phyloP scores from a whole-genome alignment of 257 asterid genomes.

The Cruciata laevipes region DNA sequence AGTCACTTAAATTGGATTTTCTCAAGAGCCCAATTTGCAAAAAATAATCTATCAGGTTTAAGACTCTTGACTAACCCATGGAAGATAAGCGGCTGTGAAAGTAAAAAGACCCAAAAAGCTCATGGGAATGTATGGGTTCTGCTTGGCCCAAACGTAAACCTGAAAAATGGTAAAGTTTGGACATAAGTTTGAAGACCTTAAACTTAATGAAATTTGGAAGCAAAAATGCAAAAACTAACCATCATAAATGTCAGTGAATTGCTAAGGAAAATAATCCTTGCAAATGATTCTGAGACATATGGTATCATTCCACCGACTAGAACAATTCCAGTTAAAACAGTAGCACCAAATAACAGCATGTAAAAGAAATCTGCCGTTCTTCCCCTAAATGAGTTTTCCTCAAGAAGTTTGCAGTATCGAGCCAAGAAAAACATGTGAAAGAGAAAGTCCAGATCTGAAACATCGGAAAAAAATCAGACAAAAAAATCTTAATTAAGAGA shows the following conservation, averaged over 20 bases:
- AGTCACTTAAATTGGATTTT: background rate
- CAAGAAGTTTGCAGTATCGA: conserved; percentile 98
- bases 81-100: conserved; percentile 97
- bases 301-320: conserved; percentile 97
- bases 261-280: conserved; percentile 94
- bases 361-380: conserved; percentile 97
- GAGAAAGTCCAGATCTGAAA: conserved; percentile 91
- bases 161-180: conserved; percentile 20
- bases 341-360: conserved; percentile 93
- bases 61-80: conserved; percentile 66
- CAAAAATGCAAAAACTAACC: conserved; percentile 43
- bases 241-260: conserved; percentile 98
- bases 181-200: conserved; percentile 5
- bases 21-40: background rate
- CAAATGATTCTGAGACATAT: conserved; percentile 85
- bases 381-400: conserved; percentile 94
- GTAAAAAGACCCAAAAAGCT: conserved; percentile 97
- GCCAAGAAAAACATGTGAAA: conserved; percentile 99
- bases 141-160: conserved; percentile 99
- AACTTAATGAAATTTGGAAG: conserved; percentile 1
- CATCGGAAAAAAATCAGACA: conserved; percentile 3
- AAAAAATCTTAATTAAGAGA: background rate
- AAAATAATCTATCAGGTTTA: background rate
- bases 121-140: conserved; percentile 96
- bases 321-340: conserved; percentile 84